A percentile compares a stretch with the other conserved stretches of the same genome.
Evolutionary conservation across 441 rosid species (phyloP).

Genomic region (Jatropha multifida): DNA sequence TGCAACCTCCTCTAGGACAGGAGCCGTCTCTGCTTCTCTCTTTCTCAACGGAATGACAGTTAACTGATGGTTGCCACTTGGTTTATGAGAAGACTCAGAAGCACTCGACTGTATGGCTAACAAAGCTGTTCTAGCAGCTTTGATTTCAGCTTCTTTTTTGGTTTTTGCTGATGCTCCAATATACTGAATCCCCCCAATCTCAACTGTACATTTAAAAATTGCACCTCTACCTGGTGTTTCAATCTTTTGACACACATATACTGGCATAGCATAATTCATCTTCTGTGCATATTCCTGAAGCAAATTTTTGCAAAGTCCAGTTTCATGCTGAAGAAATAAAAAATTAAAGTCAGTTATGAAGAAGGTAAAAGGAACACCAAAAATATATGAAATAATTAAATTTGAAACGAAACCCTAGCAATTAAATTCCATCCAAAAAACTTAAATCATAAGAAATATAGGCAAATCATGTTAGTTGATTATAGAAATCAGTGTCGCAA

Average conservation of each 20-base stretch:
- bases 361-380: neutral
- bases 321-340: constrained; percentile 57
- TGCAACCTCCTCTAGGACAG: constrained; percentile 33
- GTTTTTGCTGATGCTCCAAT: constrained; percentile 78
- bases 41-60: constrained; percentile 74
- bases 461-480: neutral
- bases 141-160: constrained; percentile 85
- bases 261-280: constrained; percentile 87
- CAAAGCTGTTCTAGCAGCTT: constrained; percentile 86
- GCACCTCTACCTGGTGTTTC: constrained; percentile 39
- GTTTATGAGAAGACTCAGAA: constrained; percentile 30
- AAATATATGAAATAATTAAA: neutral
- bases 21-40: constrained; percentile 38
- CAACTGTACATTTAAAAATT: constrained; percentile 59
- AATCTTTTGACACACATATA: constrained; percentile 54
- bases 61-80: constrained; percentile 40
- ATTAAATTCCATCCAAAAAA: neutral
- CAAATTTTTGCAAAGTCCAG: constrained; percentile 83
- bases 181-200: constrained; percentile 79
- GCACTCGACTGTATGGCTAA: constrained; percentile 53
- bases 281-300: constrained; percentile 98
- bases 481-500: neutral
- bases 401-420: neutral
- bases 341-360: constrained; percentile 3
- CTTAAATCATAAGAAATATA: neutral